Base-by-base conservation (phyloP, 2,329 filamentous ascomycete species). In the Colletotrichum aenigma region DNA sequence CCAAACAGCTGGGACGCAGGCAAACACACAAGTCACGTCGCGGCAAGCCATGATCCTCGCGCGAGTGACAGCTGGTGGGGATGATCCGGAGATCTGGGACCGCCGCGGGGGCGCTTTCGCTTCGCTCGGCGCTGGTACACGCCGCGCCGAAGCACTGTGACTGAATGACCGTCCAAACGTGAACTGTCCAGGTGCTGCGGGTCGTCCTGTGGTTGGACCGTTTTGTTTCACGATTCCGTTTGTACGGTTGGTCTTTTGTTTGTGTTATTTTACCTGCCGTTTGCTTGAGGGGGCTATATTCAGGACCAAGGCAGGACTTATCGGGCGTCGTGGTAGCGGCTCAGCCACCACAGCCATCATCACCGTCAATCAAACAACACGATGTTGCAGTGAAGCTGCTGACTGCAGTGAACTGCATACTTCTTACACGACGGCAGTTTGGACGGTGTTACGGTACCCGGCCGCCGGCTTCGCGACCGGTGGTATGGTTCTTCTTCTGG, bases 291-390 rank as follows among this genome's bases (percentile, higher is more conserved):
- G 26, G 16, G 56, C 38, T 43, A 43, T 43, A 43, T n/a, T n/a
- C 38, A 43, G n/a, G 18, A 32, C 34, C 21, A 30, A 21, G 43
- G 43, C 65, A 66, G 65, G 65, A 43, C 65, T 66, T 36, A 4
- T 67, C 28, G 48, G 65, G 43, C 48, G 65, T 56, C 34, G 28
- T 30, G 16, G 15, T 66, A 21, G 28, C 18, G 12, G 66, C 66
- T 68, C 66, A 68, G 66, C 66, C 66, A 68, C 66, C 48, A 58
- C 52, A n/a, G 21, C 48, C 65, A 67, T 67, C 48, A 67, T 67
- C 61, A 13, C 15, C 18, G n/a, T 43, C 38, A 43, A 43, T n/a
- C 56, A 60, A 60, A 55, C 43, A 10, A 21, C 12, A 52, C 38
- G 30, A 68, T 32, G 21, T 28, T 28, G 62, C 21, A 66, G 10